Evolutionary conservation across 768 basidiomycete genomes (phyloP), one percentile per base, ranked within the genome.

Genomic region (Amanita muscaria): DNA sequence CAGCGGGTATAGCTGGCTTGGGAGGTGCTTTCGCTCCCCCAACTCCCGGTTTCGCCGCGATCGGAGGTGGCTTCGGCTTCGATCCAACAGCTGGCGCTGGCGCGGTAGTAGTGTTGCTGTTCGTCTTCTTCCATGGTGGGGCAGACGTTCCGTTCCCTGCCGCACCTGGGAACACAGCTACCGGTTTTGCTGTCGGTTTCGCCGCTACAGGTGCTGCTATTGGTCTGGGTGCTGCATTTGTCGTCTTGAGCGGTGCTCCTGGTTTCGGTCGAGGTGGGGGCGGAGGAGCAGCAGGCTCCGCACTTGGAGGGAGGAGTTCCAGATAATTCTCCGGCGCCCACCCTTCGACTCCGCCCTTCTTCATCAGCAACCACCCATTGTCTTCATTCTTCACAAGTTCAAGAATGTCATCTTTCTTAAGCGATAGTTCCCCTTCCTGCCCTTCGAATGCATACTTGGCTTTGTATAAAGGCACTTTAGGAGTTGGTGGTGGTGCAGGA

Each of bases 321-420:
- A 94, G 79, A 57, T 92, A 96, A 61, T 90, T 92, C 52, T 83
- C 81, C 2, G 96, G 96, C 15, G 93, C 90, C 92, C 93, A 99
- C 11, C 90, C 96, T 59, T 97, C 91, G 14, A 67, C 64, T 2
- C 75, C 76, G 42, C 72, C 74, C 63, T 85, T 90, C 72, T 83
- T 88, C 46, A 97, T 84, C 24, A 96, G 72, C 94, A 96, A 98
- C 96, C 96, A 99, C 2, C 94, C 96, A 54, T 94, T 94, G 48
- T 92, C 80, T 51, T 92, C 82, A 57, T 96, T 91, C 67, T 94
- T 83, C 24, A 92, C 70, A 15, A 98, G 68, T 65, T 97, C 93
- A 1, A 98, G 88, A 2, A 87, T 47, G 49, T 97, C 96, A 54
- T 92, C 96, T 62, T 97, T 97, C 52, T 73, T 76, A 41, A 99